Base-by-base conservation (phyloP, 116 monocot genomes). In the Thalassia testudinum region DNA sequence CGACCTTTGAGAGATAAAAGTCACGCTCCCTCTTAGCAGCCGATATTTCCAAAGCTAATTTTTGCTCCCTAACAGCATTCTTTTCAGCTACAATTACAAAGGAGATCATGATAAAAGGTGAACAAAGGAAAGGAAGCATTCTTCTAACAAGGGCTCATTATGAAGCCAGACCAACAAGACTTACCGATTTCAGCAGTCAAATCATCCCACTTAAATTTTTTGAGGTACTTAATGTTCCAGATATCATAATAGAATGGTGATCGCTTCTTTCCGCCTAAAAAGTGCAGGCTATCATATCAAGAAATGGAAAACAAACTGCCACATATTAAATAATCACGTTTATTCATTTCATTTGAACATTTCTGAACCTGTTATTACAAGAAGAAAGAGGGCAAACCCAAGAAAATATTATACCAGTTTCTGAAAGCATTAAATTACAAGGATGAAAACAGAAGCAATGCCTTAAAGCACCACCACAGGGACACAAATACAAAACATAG, bases 171-270 rank as follows among this genome's bases (percentile, higher is more conserved):
- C 15, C 45, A 7, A 45, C 4, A 45, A 7, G 2, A 45, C 18
- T 15, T 75, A 95, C 88, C 88, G 43, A 63, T 81, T 64, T 95
- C 95, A 59, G 54, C 72, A 30, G 64, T 85, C 56, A 95, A 57
- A 68, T 95, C 85, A 66, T 88, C 88, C 95, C 95, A 95, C 59
- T 76, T 87, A 71, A 95, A 95, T 71, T 85, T 88, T 26, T 70
- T 73, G 21, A 95, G 73, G 64, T 95, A 95, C 64, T 79, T 95
- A 37, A 95, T 82, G 64, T 95, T 95, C 88, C 88, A 95, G 56
- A 84, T 73, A 47, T 95, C 95, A 69, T 88, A 88, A 70, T 74
- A 95, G 52, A 95, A 88, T 15, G 78, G 43, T 43, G 85, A 85
- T 49, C 86, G 85, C 53, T 64, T 76, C 63, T 62, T 79, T 26